Conservation (phyloP, 345 rosid species). For the Raphanus sativus region DNA sequence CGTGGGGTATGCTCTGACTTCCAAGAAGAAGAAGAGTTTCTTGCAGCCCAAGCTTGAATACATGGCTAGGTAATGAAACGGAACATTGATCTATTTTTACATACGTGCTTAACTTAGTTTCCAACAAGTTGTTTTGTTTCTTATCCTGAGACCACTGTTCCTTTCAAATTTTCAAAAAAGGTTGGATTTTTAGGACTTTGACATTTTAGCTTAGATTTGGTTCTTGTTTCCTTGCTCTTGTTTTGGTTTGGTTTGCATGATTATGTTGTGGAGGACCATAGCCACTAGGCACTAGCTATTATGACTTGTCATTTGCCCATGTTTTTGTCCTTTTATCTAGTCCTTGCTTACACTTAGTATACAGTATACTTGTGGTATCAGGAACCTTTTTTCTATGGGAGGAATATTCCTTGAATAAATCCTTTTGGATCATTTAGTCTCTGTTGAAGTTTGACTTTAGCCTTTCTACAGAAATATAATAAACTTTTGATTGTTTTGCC, state of each 20-base stretch:
- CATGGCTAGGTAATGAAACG: constrained; percentile 54
- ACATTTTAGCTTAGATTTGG: constrained; percentile 33
- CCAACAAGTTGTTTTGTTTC: constrained; percentile 12
- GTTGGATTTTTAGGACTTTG: constrained; percentile 30
- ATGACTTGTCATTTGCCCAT: constrained; percentile 24
- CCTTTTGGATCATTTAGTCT: constrained; percentile 34
- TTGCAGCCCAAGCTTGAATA: constrained; percentile 81
- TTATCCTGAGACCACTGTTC: constrained; percentile 14
- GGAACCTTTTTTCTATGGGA: constrained; percentile 27
- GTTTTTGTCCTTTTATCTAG: constrained; percentile 29
- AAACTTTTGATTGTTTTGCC: constrained; percentile 21
- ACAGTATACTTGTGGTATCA: constrained; percentile 28
- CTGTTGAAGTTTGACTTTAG: constrained; percentile 38
- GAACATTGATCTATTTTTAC: not conserved
- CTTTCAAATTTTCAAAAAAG: not conserved
- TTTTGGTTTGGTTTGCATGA: constrained; percentile 26
- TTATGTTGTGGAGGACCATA: constrained; percentile 33
- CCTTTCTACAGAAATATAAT: not conserved
- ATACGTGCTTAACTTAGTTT: not conserved
- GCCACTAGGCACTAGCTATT: not conserved
- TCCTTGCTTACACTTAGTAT: constrained; percentile 13
- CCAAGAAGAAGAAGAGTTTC: constrained; percentile 90
- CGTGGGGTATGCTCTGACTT: constrained; percentile 88
- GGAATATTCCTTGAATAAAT: constrained; percentile 34
- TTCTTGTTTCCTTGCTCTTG: constrained; percentile 28